Evolutionary conservation across 441 rosid species (phyloP), one percentile per base, ranked within the genome.

Genomic region (Syzygium malaccense): DNA sequence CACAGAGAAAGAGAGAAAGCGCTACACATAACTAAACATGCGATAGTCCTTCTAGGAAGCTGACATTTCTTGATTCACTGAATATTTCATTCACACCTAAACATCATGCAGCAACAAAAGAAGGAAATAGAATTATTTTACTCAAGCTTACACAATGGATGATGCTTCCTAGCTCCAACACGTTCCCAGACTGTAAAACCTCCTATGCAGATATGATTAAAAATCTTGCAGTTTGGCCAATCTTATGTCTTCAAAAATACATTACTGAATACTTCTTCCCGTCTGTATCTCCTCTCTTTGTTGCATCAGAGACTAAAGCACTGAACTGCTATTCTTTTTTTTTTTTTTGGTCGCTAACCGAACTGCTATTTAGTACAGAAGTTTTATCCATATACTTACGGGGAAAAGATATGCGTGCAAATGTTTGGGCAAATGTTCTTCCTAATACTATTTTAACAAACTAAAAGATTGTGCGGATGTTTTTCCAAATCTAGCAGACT

Each of bases 361-460:
- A 41, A 41, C 8, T 7, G 45, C 45, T 41, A 41, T 41, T 41
- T 14, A 33, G 23, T 9, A 68, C 79, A 64, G 3, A 64, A 68
- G 48, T 68, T 68, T 30, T 3, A 33, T 68, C 79, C 48, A 68
- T 68, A 68, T 68, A 68, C 79, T 19, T 41, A 41, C 0, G 5
- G 11, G 10, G 48, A 33, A 8, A 9, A 10, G 20, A 19, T 33
- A 14, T 6, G 45, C 0, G 14, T 10, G 48, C 1, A 0, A 33
- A 68, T 19, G 79, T 68, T 33, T 33, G 48, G 45, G 79, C 8
- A 68, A 33, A 19, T 20, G 15, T 19, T 33, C 14, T 19, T 33
- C 26, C 48, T 10, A 33, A 19, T 33, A 19, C 48, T 41, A 37
- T 23, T 68, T 68, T 26, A 68, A 32, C 79, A 68, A 68, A 33